Evolutionary conservation across 1,139 yeast genomes (phyloP).

Genomic region (Blastobotrys capitulatus): DNA sequence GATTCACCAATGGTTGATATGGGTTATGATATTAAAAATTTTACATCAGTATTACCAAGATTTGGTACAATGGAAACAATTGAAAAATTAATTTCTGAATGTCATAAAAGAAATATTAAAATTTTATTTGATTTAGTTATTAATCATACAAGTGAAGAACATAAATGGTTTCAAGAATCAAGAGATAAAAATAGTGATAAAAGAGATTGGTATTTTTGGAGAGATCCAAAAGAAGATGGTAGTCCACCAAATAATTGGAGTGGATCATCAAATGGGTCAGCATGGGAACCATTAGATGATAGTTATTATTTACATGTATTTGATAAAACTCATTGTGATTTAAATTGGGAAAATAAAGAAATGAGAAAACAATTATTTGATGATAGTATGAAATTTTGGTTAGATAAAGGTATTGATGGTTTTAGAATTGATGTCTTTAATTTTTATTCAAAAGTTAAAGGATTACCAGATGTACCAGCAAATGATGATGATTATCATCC

Average conservation of each 20-base stretch:
- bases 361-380: slow-evolving; percentile 48
- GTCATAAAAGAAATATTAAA: slow-evolving; percentile 47
- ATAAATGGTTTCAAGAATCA: slow-evolving; percentile 54
- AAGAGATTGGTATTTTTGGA: slow-evolving; percentile 62
- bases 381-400: slow-evolving; percentile 49
- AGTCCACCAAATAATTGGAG: slow-evolving; percentile 56
- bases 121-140: slow-evolving; percentile 52
- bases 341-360: slow-evolving; percentile 55
- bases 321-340: slow-evolving; percentile 51
- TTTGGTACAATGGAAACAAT: slow-evolving; percentile 52
- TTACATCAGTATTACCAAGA: slow-evolving; percentile 45
- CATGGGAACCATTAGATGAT: slow-evolving; percentile 48
- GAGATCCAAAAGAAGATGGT: slow-evolving; percentile 43
- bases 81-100: slow-evolving; percentile 44
- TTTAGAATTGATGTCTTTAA: slow-evolving; percentile 55
- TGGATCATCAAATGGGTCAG: slow-evolving; percentile 41
- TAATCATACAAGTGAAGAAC: slow-evolving; percentile 54
- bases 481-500: slow-evolving; percentile 42
- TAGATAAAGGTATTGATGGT: slow-evolving; percentile 53
- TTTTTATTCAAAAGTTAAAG: slow-evolving; percentile 47
- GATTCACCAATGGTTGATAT: slow-evolving; percentile 58
- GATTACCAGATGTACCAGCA: slow-evolving; percentile 48
- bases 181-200: slow-evolving; percentile 48
- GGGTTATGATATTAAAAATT: slow-evolving; percentile 59
- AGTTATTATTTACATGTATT: slow-evolving; percentile 48